Conservation (phyloP, 208 protist species). For the Acanthamoeba quina region DNA sequence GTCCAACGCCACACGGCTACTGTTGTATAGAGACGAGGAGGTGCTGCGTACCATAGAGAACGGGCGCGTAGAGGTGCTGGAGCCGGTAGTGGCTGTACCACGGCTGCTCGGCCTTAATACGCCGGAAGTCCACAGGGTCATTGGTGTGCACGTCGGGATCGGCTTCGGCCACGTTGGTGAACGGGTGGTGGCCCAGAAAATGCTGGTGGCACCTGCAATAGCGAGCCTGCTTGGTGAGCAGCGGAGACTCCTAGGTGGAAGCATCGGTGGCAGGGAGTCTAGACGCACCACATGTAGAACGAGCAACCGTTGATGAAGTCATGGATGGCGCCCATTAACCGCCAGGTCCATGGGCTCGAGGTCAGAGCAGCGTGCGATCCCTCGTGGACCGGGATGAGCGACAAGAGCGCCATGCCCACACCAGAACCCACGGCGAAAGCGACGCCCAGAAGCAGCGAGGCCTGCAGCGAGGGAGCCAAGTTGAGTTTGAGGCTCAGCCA, state of each 20-base stretch:
- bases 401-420: constrained; percentile 65
- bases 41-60: constrained; percentile 79
- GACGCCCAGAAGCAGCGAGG: constrained; percentile 56
- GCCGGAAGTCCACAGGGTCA: constrained; percentile 79
- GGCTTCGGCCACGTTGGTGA: constrained; percentile 84
- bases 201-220: constrained; percentile 80
- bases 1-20: not conserved
- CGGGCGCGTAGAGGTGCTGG: constrained; percentile 86
- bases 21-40: not conserved
- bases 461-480: not conserved
- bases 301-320: constrained; percentile 70
- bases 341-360: constrained; percentile 79
- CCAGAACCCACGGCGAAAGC: constrained; percentile 62
- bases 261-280: not conserved
- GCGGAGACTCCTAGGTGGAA: not conserved
- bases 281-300: constrained; percentile 66
- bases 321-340: constrained; percentile 58
- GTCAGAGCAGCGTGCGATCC: constrained; percentile 80
- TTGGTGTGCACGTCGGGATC: constrained; percentile 83
- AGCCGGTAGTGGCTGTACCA: constrained; percentile 77
- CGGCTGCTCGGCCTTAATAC: constrained; percentile 80
- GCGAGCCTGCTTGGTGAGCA: constrained; percentile 63
- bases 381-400: constrained; percentile 85
- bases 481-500: not conserved
- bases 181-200: constrained; percentile 85